phyloP scores from a whole-genome alignment of 768 basidiomycete genomes.

The Kwoniella europaea region DNA sequence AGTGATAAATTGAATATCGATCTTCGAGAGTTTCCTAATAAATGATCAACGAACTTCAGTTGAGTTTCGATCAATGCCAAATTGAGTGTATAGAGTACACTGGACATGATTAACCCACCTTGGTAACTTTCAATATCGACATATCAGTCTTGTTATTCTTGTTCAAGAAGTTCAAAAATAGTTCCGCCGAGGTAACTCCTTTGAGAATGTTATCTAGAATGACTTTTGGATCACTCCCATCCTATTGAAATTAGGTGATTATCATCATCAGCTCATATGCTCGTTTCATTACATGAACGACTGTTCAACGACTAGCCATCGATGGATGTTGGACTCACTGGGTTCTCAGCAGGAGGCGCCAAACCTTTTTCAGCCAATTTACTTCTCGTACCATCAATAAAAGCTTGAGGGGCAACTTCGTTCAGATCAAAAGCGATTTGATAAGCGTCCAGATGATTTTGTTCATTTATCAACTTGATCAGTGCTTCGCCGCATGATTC shows the following conservation, averaged over 20 bases:
- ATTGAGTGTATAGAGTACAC: not conserved
- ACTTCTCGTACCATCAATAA: constrained; percentile 73
- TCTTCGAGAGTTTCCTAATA: constrained; percentile 56
- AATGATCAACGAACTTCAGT: not conserved
- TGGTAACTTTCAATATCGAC: constrained; percentile 87
- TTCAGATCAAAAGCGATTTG: constrained; percentile 95
- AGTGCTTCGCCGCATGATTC: constrained; percentile 38
- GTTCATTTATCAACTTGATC: constrained; percentile 39
- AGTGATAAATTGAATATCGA: constrained; percentile 95
- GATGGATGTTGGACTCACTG: constrained; percentile 2
- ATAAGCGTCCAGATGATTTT: constrained; percentile 77
- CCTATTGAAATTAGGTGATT: not conserved
- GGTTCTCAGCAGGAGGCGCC: constrained; percentile 28
- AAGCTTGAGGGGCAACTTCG: constrained; percentile 92
- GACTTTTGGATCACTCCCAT: constrained; percentile 24
- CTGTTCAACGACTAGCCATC: not conserved
- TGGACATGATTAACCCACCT: constrained; percentile 63
- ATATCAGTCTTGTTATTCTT: constrained; percentile 92
- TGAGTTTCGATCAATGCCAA: not conserved
- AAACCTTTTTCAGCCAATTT: constrained; percentile 30
- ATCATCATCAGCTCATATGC: not conserved
- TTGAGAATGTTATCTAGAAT: constrained; percentile 81
- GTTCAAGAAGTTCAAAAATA: constrained; percentile 94
- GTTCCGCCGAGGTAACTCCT: constrained; percentile 87
- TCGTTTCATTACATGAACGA: not conserved